These are phyloP conservation scores for Diaporthe sp. DNA, from an alignment of 2,329 filamentous ascomycete species.

Conservation along the genomic window DNA sequence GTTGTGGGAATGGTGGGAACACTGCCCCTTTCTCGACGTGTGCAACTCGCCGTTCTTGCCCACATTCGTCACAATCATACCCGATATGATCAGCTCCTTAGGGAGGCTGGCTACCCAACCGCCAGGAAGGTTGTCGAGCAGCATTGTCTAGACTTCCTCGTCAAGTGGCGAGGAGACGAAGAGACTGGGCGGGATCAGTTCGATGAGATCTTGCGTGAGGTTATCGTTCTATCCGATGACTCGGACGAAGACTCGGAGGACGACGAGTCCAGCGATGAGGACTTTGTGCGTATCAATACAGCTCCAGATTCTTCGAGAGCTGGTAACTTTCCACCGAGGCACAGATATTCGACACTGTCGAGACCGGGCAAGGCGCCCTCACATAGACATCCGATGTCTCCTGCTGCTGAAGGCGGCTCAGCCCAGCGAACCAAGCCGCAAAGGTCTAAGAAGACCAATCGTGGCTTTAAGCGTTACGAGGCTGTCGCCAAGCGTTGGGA, in stretches of 20 bases:
- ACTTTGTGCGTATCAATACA: slow-evolving; percentile 35
- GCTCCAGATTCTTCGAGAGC: background rate
- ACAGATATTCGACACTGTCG: background rate
- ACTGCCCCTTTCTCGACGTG: slow-evolving; percentile 70
- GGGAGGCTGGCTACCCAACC: slow-evolving; percentile 69
- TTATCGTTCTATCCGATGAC: slow-evolving; percentile 73
- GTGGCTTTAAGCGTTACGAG: slow-evolving; percentile 62
- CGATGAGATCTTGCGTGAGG: slow-evolving; percentile 75
- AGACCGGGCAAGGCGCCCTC: background rate
- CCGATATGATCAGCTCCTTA: slow-evolving; percentile 72
- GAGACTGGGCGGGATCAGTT: slow-evolving; percentile 76
- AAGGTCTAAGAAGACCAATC: slow-evolving; percentile 52
- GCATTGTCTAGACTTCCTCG: slow-evolving; percentile 72
- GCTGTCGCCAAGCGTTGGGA: slow-evolving; percentile 49
- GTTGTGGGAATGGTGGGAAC: slow-evolving; percentile 70
- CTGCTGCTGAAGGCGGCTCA: slow-evolving; percentile 24
- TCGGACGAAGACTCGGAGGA: slow-evolving; percentile 54
- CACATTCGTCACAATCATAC: slow-evolving; percentile 78
- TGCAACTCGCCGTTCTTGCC: slow-evolving; percentile 74
- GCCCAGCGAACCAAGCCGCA: slow-evolving; percentile 42
- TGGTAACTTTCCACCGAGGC: background rate
- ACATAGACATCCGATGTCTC: background rate
- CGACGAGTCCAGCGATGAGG: slow-evolving; percentile 52
- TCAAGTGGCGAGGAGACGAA: slow-evolving; percentile 80
- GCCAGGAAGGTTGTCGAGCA: slow-evolving; percentile 72